Base-by-base conservation (phyloP, 1,139 yeast species). In the Blastobotrys capitulatus region DNA sequence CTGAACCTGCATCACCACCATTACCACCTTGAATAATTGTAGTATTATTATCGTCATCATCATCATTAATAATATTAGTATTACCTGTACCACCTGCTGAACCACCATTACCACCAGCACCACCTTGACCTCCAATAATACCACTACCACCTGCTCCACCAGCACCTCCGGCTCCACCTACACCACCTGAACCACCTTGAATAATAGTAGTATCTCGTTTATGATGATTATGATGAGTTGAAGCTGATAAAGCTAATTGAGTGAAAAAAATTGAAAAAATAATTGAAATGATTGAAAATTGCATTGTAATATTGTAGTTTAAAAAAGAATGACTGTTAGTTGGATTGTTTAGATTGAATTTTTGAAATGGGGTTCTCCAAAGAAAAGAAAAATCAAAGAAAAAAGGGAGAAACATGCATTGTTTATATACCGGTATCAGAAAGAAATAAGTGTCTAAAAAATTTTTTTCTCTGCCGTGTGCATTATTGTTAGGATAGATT, bases 171-270 rank as follows among this genome's bases (percentile, higher is more conserved):
- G 22, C 3, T 2, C 41, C 41, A 12, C 26, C 41, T 4, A 38
- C 41, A 20, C 41, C 41, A 38, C 41, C 38, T 4, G 12, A 29
- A 10, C 37, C 44, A 9, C 44, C 46, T 12, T 22, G 18, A 38
- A 34, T 20, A n/a, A 42, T 20, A 15, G 46, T 42, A 7, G 46
- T 42, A n/a, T 41, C 44, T 31, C 44, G 44, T 20, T n/a, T 22
- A 9, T 8, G 27, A n/a, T 26, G n/a, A 10, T 13, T 7, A n/a
- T 26, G n/a, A 10, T 13, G 19, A 3, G 20, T 13, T 6, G 26
- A 15, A 3, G 32, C 32, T 6, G 32, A 29, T 13, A 29, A 3
- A 13, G n/a, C 32, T 4, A 29, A 12, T 29, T 29, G 32, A 12
- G 32, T 12, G n/a, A 29, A 12, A 4, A 29, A 6, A 6, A 29